Percentiles rank a stretch among this genome's conserved stretches.
Evolutionary conservation across 768 basidiomycete genomes (phyloP).

Genomic region (Nidularia sp.): DNA sequence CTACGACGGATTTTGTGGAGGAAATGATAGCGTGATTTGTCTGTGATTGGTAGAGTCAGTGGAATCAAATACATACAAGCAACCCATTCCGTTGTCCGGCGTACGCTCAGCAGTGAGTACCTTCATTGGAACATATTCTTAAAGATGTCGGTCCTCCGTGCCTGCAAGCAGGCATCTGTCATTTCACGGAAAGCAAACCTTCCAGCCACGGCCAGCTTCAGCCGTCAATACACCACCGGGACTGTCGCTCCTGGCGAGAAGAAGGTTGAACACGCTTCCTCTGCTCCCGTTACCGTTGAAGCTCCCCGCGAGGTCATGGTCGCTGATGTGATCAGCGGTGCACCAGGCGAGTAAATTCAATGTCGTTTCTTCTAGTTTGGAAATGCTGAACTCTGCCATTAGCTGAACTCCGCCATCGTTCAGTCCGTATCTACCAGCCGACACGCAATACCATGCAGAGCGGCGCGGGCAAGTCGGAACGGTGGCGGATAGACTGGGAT

Average conservation of each 20-base stretch:
- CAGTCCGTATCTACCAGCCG: conserved; percentile 90
- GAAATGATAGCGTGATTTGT: too few species aligned
- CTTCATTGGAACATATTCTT: too few species aligned
- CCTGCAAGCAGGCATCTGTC: conserved; percentile 4
- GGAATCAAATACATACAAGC: too few species aligned
- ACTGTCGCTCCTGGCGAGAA: conserved; percentile 19
- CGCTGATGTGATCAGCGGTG: conserved; percentile 83
- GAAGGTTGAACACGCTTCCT: conserved; percentile 26
- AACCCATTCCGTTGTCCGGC: too few species aligned
- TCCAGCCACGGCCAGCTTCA: neutral
- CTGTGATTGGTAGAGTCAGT: too few species aligned
- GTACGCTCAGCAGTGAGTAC: too few species aligned
- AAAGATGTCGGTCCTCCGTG: conserved; percentile 5
- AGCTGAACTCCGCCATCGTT: conserved; percentile 85
- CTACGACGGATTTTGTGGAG: too few species aligned
- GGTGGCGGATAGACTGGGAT: conserved; percentile 96
- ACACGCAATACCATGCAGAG: conserved; percentile 95
- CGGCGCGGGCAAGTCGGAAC: conserved; percentile 76
- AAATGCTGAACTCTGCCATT: conserved; percentile 2
- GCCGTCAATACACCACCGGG: conserved; percentile 17
- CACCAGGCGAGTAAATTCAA: conserved; percentile 56
- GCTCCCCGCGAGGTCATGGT: conserved; percentile 62
- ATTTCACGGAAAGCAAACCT: neutral
- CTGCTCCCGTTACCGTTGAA: conserved; percentile 21
- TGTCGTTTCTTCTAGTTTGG: neutral